Conservation (phyloP, 805 yeast species). For the Starmerella powellii region DNA sequence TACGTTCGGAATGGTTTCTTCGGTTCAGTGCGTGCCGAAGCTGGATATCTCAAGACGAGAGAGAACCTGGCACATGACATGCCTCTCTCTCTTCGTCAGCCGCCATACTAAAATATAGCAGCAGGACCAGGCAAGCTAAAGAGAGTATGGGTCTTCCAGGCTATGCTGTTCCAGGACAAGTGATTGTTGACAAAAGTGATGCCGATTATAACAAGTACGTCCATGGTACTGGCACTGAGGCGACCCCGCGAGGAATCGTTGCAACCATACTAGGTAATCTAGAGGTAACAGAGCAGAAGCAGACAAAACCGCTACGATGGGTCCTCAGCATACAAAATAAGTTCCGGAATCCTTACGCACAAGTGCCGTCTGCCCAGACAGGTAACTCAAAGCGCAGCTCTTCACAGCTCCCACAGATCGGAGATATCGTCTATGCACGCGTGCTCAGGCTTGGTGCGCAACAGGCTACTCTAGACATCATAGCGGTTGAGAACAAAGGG, state of each 20-base stretch:
- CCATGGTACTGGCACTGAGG: conserved; percentile 55
- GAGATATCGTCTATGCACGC: conserved; percentile 67
- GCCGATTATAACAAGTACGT: conserved; percentile 33
- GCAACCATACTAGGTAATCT: conserved; percentile 58
- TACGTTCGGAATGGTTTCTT: no score
- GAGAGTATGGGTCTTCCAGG: conserved; percentile 34
- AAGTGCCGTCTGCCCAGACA: conserved; percentile 6
- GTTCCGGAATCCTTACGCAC: conserved; percentile 20
- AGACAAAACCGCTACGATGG: conserved; percentile 14
- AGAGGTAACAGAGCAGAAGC: conserved; percentile 22
- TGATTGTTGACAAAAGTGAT: conserved; percentile 43
- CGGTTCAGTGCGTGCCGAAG: no score
- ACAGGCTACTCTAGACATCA: conserved; percentile 70
- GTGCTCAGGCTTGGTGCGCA: conserved; percentile 53
- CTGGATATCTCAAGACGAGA: no score
- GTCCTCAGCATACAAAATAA: conserved; percentile 23
- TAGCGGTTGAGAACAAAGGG: conserved; percentile 53
- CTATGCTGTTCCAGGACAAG: conserved; percentile 69
- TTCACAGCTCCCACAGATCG: conserved; percentile 55
- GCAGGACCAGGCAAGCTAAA: no score
- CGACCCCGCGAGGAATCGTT: conserved; percentile 36
- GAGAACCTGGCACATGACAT: no score
- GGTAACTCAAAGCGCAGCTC: conserved; percentile 19
- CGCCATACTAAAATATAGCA: no score
- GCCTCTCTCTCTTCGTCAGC: no score